Evolutionary conservation across 2,329 filamentous ascomycete species (phyloP).

Genomic region (Cercospora janseana): DNA sequence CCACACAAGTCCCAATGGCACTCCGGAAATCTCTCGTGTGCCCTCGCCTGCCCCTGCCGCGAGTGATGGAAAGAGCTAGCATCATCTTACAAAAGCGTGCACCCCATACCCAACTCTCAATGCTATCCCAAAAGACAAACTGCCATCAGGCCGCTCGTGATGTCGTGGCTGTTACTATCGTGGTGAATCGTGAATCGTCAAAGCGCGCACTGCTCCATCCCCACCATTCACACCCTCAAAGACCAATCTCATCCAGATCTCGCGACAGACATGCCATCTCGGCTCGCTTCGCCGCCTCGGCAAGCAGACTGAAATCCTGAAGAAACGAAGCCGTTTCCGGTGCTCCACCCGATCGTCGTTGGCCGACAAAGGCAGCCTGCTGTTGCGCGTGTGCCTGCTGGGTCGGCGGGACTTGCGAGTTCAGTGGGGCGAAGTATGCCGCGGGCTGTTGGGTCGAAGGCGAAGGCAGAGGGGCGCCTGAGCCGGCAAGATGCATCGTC

Average conservation of each 20-base stretch:
- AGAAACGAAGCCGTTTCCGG: conserved; percentile 62
- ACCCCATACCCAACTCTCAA: too few relatives aligned
- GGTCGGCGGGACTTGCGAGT: conserved; percentile 27
- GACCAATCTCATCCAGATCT: conserved; percentile 72
- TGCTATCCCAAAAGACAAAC: background rate
- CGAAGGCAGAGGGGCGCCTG: conserved; percentile 37
- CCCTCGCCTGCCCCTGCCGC: too few relatives aligned
- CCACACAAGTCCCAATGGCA: too few relatives aligned
- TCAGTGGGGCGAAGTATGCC: conserved; percentile 37
- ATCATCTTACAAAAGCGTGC: too few relatives aligned
- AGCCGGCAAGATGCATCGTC: conserved; percentile 33
- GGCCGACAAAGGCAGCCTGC: conserved; percentile 33
- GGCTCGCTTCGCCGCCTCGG: conserved; percentile 88
- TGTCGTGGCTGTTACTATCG: background rate
- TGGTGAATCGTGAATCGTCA: background rate
- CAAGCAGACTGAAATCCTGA: conserved; percentile 78
- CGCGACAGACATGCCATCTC: conserved; percentile 86
- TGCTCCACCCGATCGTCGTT: conserved; percentile 33
- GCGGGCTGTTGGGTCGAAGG: conserved; percentile 34
- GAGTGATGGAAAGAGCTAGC: too few relatives aligned
- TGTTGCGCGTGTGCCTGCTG: conserved; percentile 36
- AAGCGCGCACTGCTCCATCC: background rate
- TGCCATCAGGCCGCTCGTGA: background rate
- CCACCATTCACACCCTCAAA: conserved; percentile 20
- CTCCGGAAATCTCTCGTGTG: too few relatives aligned